Base-by-base conservation (phyloP, 2,329 filamentous ascomycete species). In the Fusarium nanum region DNA sequence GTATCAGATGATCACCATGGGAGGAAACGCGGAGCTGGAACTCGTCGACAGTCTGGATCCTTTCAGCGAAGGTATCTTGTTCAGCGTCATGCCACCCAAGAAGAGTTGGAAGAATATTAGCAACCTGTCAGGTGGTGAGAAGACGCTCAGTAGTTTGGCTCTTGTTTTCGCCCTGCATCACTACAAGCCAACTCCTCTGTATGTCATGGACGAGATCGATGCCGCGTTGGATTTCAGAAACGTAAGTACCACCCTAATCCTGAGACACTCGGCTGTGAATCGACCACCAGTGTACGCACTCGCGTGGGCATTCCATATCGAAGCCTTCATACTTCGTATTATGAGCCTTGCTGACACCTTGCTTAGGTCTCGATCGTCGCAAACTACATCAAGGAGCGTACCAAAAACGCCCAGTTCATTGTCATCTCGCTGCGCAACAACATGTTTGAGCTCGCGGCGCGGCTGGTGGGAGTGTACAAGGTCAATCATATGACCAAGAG, bases 1-100 rank as follows among this genome's bases (percentile, higher is more conserved):
- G 96, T 99, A 99, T 83, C 96, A 99, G 79, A 98, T 99, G 94
- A 99, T 99, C 79, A 99, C 96, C 23, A 98, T 99, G 94, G 96
- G 96, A 67, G 96, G 96, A 59, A 99, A 99, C 76, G 96, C 96
- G 1, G 96, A 99, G 82, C 88, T 99, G 14, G 97, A 99, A 80
- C 89, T 99, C 25, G 96, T 99, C 42, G 96, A 99, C 83, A 95
- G 92, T 20, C 85, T 99, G 5, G 97, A 99, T 79, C 96, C 96
- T 1, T 99, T 99, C 84, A 94, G 92, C 9, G 96, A 99, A 81
- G 96, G 96, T 27, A 98, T 99, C 68, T 80, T 98, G 49, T 99
- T 99, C 84, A 95, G 91, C 59, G 97, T 99, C 72, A 99, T 99
- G 96, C 97, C 96, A 53, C 96, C 96, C 14, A 99, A 99, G 88